A percentile compares a stretch with the other conserved stretches of the same genome.
Evolutionary conservation across 768 basidiomycete species (phyloP).

Genomic region (Gymnopilus dilepis): DNA sequence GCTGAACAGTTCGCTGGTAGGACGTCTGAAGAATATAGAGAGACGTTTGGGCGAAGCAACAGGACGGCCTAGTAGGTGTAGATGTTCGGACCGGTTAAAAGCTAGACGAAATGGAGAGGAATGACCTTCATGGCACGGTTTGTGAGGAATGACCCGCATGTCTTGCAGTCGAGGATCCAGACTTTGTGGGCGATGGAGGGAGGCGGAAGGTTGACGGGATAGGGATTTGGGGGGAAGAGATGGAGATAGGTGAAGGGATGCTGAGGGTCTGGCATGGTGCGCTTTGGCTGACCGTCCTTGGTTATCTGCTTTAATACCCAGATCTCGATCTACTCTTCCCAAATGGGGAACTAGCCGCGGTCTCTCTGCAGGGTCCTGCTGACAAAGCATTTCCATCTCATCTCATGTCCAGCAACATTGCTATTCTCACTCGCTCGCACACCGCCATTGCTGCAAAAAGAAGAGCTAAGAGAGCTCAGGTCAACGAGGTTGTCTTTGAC

Average conservation of each 20-base stretch:
- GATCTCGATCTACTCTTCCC: constrained; percentile 21
- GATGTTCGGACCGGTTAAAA: constrained; percentile 11
- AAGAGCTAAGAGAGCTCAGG: constrained; percentile 65
- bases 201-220: constrained; percentile 38
- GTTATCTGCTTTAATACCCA: constrained; percentile 19
- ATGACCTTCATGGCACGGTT: constrained; percentile 86
- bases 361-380: constrained; percentile 22
- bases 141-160: constrained; percentile 75
- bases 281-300: not conserved
- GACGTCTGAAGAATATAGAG: constrained; percentile 85
- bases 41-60: constrained; percentile 79
- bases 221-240: constrained; percentile 46
- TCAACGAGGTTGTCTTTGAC: constrained; percentile 86
- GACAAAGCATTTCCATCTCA: constrained; percentile 29
- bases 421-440: constrained; percentile 67
- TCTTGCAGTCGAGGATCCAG: constrained; percentile 80
- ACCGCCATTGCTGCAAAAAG: constrained; percentile 69
- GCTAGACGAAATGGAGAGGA: not conserved
- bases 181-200: constrained; percentile 70
- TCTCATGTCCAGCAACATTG: constrained; percentile 39
- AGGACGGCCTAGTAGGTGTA: constrained; percentile 72
- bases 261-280: constrained; percentile 18
- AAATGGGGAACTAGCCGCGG: constrained; percentile 10
- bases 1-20: constrained; percentile 79
- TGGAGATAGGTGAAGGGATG: constrained; percentile 28